A percentile compares a stretch with the other conserved stretches of the same genome.
Conservation (phyloP, 2,329 filamentous ascomycete species). For the Penicillium hordei region DNA sequence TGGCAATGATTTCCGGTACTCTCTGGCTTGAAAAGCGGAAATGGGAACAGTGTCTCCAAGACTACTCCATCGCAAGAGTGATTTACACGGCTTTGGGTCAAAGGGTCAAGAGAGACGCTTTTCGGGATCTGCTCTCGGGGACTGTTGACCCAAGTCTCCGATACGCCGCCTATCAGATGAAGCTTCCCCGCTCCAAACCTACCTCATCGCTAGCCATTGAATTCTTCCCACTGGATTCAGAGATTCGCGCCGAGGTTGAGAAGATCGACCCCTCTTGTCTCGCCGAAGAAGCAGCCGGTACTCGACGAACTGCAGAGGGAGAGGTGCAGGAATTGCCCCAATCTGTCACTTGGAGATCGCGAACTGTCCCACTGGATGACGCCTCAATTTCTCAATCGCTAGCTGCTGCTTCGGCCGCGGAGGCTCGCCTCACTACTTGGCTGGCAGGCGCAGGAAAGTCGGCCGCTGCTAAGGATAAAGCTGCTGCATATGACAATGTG, state of each 20-base stretch:
- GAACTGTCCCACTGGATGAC: constrained; percentile 86
- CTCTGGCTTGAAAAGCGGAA: constrained; percentile 82
- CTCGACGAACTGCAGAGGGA: constrained; percentile 48
- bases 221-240: constrained; percentile 66
- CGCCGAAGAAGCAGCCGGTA: constrained; percentile 55
- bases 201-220: constrained; percentile 76
- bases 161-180: constrained; percentile 89
- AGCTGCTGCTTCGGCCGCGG: constrained; percentile 62
- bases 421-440: constrained; percentile 52
- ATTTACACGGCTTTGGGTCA: constrained; percentile 76
- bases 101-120: constrained; percentile 68
- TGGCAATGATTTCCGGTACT: constrained; percentile 71
- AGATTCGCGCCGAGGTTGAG: constrained; percentile 67
- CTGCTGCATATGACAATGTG: constrained; percentile 86
- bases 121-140: constrained; percentile 79
- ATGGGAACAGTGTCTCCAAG: constrained; percentile 76
- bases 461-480: constrained; percentile 60
- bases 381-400: constrained; percentile 86
- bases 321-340: constrained; percentile 59
- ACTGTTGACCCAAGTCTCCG: constrained; percentile 91
- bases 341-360: constrained; percentile 79
- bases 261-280: constrained; percentile 68
- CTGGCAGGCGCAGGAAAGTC: constrained; percentile 45
- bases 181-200: constrained; percentile 80
- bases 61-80: constrained; percentile 73